Evolutionary conservation across 2,329 filamentous ascomycete species (phyloP), one percentile per base, ranked within the genome.

Genomic region (Penicillium rolfsii): DNA sequence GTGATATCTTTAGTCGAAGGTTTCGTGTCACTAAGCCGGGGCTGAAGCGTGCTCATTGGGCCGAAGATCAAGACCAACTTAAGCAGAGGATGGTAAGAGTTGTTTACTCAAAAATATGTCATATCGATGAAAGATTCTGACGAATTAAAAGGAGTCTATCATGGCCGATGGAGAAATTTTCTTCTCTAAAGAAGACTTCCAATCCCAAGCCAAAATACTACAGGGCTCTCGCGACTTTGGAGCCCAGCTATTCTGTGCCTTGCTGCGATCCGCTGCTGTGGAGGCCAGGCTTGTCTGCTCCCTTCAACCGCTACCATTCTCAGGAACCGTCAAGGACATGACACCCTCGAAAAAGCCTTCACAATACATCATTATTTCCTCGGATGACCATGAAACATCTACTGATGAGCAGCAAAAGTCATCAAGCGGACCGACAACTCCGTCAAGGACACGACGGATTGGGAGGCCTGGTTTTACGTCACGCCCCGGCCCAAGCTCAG

Each of bases 181-280:
- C 22, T 77, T 90, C 52, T 89, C 92, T 30, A 88, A 85, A 60
- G 78, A 82, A 0, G 91, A 96, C 65, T 98, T 98, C 69, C 82
- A 84, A 4, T 81, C 82, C 40, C 88, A 90, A 33, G 91, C 93
- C 0, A 83, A 81, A 61, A 85, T 79, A 5, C 76, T 96, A 19
- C 81, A 87, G 65, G 96, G 94, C 0, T 98, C 94, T 8, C 87
- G 93, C 65, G 95, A 99, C 74, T 83, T 96, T 9, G 95, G 93
- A 0, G 91, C 92, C 1, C 93, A 98, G 73, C 76, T 99, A 0
- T 97, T 96, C 70, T 98, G 95, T 74, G 90, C 93, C 2, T 77
- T 98, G 35, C 82, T 99, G 4, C 88, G 95, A 19, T 86, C 87
- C n/a, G 87, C 85, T n/a, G 93, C 91, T 2, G 87, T 98, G 6